A percentile compares a stretch with the other conserved stretches of the same genome.
These are phyloP conservation scores for Volvox reticuliferus DNA, from an alignment of 139 green algal species.

Conservation along the genomic window DNA sequence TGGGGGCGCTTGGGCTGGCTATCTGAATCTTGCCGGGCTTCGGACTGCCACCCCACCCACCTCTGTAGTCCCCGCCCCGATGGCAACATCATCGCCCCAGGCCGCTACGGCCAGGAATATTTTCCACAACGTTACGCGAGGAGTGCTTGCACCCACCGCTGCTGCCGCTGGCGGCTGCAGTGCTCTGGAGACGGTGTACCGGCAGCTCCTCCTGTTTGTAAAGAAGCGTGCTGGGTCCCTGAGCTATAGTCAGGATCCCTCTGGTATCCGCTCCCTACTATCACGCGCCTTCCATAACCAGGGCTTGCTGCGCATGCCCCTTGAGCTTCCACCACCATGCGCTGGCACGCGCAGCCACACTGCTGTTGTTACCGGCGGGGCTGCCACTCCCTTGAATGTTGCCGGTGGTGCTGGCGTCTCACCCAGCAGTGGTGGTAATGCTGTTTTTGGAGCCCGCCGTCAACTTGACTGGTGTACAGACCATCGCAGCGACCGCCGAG, in stretches of 20 bases:
- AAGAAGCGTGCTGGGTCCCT: conserved; percentile 79
- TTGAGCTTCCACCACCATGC: neutral
- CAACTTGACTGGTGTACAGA: too few species aligned
- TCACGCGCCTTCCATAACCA: conserved; percentile 66
- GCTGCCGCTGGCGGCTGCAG: conserved; percentile 8
- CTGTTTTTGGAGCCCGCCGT: too few species aligned
- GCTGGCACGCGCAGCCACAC: neutral
- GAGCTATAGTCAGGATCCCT: conserved; percentile 78
- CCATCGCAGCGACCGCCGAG: too few species aligned
- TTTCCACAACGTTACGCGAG: neutral
- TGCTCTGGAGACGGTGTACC: conserved; percentile 44
- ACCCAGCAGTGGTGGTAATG: too few species aligned
- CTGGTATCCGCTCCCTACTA: conserved; percentile 78
- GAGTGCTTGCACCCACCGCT: neutral
- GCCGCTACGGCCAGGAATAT: too few species aligned
- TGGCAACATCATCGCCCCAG: neutral
- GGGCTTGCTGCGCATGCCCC: conserved; percentile 28
- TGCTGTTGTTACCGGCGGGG: neutral
- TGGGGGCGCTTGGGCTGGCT: neutral
- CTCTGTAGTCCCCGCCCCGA: neutral
- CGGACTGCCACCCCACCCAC: neutral
- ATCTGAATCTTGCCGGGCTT: neutral
- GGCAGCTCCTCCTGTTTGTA: conserved; percentile 72
- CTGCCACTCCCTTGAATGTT: too few species aligned
- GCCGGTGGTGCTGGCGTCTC: too few species aligned